phyloP scores from a whole-genome alignment of 805 yeast genomes.

The Ogataea neopini region DNA sequence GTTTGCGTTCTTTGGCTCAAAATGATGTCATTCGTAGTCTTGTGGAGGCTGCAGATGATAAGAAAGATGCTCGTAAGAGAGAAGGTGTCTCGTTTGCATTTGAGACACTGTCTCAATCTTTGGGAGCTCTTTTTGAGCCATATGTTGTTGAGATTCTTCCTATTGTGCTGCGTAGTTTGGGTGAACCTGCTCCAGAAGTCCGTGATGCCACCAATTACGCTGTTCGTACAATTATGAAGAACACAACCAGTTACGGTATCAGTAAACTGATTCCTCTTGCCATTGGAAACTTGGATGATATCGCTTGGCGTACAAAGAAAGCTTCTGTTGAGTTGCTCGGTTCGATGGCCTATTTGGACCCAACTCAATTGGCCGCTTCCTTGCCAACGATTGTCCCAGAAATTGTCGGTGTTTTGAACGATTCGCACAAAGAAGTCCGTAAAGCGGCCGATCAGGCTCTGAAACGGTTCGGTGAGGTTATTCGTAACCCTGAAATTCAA shows the following conservation, averaged over 20 bases:
- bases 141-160: constrained; percentile 90
- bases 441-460: constrained; percentile 90
- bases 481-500: constrained; percentile 95
- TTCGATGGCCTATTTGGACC: constrained; percentile 96
- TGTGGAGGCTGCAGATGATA: constrained; percentile 84
- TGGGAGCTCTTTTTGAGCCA: constrained; percentile 87
- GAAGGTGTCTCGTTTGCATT: constrained; percentile 88
- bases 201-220: constrained; percentile 88
- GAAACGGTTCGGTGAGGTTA: constrained; percentile 93
- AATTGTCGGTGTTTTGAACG: constrained; percentile 91
- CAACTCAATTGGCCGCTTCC: constrained; percentile 87
- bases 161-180: constrained; percentile 72
- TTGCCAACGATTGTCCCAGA: constrained; percentile 92
- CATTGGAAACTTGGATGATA: constrained; percentile 75
- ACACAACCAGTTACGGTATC: constrained; percentile 90
- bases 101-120: constrained; percentile 75
- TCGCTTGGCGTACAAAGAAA: constrained; percentile 92
- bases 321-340: constrained; percentile 96
- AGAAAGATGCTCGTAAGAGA: constrained; percentile 67
- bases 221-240: constrained; percentile 83
- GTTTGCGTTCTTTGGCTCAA: constrained; percentile 73
- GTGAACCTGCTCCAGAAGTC: constrained; percentile 83
- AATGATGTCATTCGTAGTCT: constrained; percentile 75
- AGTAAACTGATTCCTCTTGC: constrained; percentile 90
- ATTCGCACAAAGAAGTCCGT: constrained; percentile 95